Conservation (phyloP, 805 yeast species). For the Candida mattraensis region DNA sequence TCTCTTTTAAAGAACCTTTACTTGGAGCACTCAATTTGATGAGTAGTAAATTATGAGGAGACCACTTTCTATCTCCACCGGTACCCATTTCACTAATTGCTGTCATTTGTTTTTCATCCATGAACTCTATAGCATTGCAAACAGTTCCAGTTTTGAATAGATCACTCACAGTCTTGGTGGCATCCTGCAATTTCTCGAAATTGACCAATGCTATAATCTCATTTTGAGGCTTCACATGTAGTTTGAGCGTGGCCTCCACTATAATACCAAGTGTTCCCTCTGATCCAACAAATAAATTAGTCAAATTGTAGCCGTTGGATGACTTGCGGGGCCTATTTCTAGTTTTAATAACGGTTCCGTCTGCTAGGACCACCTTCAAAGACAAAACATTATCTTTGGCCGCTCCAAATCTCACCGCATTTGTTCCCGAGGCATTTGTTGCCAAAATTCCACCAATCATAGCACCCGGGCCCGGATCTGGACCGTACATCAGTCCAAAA, state of each 20-base stretch:
- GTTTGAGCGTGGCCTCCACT: constrained; percentile 72
- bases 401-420: constrained; percentile 76
- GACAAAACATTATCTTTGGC: constrained; percentile 71
- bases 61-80: constrained; percentile 31
- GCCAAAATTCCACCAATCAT: constrained; percentile 74
- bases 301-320: constrained; percentile 77
- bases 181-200: constrained; percentile 67
- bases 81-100: constrained; percentile 55
- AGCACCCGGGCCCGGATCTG: constrained; percentile 80
- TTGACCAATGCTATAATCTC: constrained; percentile 71
- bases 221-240: constrained; percentile 61
- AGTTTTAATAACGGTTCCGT: constrained; percentile 75
- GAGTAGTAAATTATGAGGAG: constrained; percentile 41
- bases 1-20: constrained; percentile 39
- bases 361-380: constrained; percentile 74
- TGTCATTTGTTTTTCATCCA: constrained; percentile 72
- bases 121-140: constrained; percentile 72
- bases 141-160: constrained; percentile 62
- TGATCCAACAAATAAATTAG: constrained; percentile 71
- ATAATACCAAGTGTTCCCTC: constrained; percentile 81
- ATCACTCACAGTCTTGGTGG: constrained; percentile 66
- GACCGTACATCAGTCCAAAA: constrained; percentile 62
- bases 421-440: constrained; percentile 78
- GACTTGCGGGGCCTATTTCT: constrained; percentile 73
- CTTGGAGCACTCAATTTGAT: constrained; percentile 62